Percentiles rank a stretch among this genome's conserved stretches.
These are phyloP conservation scores for Salicornia ramosissima DNA, from an alignment of 148 eudicot genomes.

Conservation along the genomic window DNA sequence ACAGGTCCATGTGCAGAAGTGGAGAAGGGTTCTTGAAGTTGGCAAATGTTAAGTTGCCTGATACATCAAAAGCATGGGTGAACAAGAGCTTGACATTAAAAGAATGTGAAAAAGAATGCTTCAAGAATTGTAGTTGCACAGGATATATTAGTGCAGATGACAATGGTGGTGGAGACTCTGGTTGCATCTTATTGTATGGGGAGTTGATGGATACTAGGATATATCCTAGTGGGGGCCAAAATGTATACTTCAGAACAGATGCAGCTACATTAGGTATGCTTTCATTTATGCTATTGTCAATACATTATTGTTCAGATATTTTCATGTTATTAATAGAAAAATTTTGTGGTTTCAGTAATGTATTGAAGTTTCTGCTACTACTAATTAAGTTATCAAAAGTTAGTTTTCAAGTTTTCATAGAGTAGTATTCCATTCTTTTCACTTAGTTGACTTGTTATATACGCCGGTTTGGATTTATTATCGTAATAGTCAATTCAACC, in stretches of 20 bases:
- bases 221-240: slow-evolving; percentile 40
- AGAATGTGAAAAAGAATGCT: slow-evolving; percentile 33
- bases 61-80: slow-evolving; percentile 34
- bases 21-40: slow-evolving; percentile 47
- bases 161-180: slow-evolving; percentile 22
- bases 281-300: not conserved
- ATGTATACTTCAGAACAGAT: slow-evolving; percentile 40
- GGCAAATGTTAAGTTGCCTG: slow-evolving; percentile 39
- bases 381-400: not conserved
- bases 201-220: slow-evolving; percentile 33
- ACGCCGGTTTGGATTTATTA: no score
- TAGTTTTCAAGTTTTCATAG: not conserved
- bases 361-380: slow-evolving; percentile 6
- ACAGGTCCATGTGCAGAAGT: slow-evolving; percentile 28
- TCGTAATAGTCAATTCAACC: no score
- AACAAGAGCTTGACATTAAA: slow-evolving; percentile 20
- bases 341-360: not conserved
- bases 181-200: slow-evolving; percentile 37
- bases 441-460: no score
- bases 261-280: slow-evolving; percentile 19
- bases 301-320: not conserved
- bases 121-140: slow-evolving; percentile 43
- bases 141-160: slow-evolving; percentile 38
- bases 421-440: not conserved
- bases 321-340: not conserved